Conservation (phyloP, 2,329 filamentous ascomycete genomes). For the Lachnellula arida region DNA sequence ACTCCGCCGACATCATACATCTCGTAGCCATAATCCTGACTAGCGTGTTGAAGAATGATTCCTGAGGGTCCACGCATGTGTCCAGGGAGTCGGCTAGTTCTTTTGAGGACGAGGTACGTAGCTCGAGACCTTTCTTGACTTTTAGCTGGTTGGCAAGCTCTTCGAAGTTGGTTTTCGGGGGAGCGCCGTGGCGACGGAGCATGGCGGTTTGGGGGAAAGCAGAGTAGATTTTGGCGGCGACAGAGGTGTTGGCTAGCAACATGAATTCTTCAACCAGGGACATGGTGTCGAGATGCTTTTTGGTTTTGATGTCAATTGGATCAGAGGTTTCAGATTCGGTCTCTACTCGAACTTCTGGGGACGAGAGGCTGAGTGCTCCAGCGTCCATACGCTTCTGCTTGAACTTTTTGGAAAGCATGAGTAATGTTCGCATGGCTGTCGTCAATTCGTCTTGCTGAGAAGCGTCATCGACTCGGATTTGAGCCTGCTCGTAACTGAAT, state of each 20-base stretch:
- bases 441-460: conserved; percentile 88
- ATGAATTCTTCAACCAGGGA: conserved; percentile 99
- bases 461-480: conserved; percentile 85
- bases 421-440: conserved; percentile 77
- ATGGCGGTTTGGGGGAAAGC: conserved; percentile 94
- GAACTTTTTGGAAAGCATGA: conserved; percentile 87
- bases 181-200: conserved; percentile 84
- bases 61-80: conserved; percentile 67
- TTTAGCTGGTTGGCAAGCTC: conserved; percentile 87
- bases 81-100: conserved; percentile 94
- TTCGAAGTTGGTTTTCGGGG: conserved; percentile 95
- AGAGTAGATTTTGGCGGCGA: conserved; percentile 83
- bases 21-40: conserved; percentile 95
- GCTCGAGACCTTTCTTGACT: conserved; percentile 74
- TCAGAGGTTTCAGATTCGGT: conserved; percentile 94
- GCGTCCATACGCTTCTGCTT: conserved; percentile 95
- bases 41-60: conserved; percentile 98
- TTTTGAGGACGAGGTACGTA: conserved; percentile 80
- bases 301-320: conserved; percentile 93
- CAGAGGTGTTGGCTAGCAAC: conserved; percentile 94
- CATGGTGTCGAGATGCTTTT: conserved; percentile 90
- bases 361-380: conserved; percentile 89
- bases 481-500: conserved; percentile 96
- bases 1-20: conserved; percentile 99
- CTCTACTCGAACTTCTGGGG: conserved; percentile 95